Conservation (phyloP, 441 rosid genomes). For the Cnidoscolus chayamansa region DNA sequence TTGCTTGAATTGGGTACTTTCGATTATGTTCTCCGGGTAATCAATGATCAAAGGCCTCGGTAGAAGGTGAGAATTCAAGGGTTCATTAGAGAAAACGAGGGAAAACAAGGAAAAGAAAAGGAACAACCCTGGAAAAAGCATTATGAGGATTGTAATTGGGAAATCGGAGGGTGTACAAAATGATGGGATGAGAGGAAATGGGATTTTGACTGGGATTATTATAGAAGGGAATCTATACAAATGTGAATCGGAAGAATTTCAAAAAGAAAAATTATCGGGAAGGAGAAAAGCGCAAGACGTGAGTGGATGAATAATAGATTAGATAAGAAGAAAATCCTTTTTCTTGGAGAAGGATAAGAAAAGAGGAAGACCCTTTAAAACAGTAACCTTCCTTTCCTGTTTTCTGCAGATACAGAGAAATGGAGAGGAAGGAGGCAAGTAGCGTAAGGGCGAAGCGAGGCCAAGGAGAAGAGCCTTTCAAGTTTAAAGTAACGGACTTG, state of each 20-base stretch:
- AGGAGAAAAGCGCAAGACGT: constrained; percentile 2
- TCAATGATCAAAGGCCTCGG: constrained; percentile 64
- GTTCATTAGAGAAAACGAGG: constrained; percentile 5
- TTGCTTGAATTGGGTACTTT: constrained; percentile 27
- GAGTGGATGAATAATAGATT: not conserved
- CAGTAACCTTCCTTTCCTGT: not conserved
- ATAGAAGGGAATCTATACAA: constrained; percentile 18
- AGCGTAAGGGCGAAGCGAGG: constrained; percentile 18
- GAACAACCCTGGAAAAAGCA: constrained; percentile 3
- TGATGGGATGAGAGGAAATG: not conserved
- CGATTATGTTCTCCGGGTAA: constrained; percentile 36
- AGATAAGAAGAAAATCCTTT: not conserved
- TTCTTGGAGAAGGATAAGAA: constrained; percentile 5
- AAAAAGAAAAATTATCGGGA: not conserved
- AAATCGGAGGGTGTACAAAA: not conserved
- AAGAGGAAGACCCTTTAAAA: constrained; percentile 13
- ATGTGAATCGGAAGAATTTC: constrained; percentile 4
- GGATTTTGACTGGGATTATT: constrained; percentile 8
- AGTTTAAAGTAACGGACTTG: not conserved
- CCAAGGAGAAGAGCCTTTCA: not conserved
- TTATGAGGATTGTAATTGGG: constrained; percentile 1
- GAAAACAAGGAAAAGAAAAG: constrained; percentile 11
- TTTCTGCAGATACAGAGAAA: constrained; percentile 3
- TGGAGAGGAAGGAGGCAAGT: constrained; percentile 1
- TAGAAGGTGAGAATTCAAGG: constrained; percentile 34